These are phyloP conservation scores for Globisporangium abappressorium DNA, from an alignment of 352 stramenopile species.

Conservation along the genomic window DNA sequence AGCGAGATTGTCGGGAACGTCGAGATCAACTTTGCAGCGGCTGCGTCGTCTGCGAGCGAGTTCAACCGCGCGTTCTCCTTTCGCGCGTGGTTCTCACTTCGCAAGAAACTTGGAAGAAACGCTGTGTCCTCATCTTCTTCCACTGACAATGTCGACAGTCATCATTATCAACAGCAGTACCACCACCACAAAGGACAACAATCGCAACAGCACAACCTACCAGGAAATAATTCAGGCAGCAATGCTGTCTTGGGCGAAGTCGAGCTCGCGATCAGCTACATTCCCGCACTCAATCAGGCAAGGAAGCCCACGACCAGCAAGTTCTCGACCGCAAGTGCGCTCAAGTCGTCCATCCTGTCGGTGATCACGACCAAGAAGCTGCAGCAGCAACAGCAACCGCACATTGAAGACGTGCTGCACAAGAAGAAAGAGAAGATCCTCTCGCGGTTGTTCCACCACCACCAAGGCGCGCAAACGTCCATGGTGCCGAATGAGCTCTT, in stretches of 20 bases:
- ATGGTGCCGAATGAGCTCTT: slow-evolving; percentile 48
- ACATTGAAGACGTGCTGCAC: slow-evolving; percentile 12
- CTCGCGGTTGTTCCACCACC: slow-evolving; percentile 44
- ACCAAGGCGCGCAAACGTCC: slow-evolving; percentile 24
- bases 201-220: background rate
- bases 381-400: slow-evolving; percentile 8
- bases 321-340: slow-evolving; percentile 16
- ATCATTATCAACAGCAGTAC: slow-evolving; percentile 8
- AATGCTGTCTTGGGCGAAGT: slow-evolving; percentile 37
- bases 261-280: slow-evolving; percentile 46
- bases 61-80: slow-evolving; percentile 33
- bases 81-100: slow-evolving; percentile 54
- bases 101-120: slow-evolving; percentile 15
- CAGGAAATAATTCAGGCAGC: slow-evolving; percentile 14
- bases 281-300: slow-evolving; percentile 16
- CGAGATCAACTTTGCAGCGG: slow-evolving; percentile 32
- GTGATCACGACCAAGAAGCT: slow-evolving; percentile 39
- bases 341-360: slow-evolving; percentile 53
- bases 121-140: background rate
- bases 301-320: slow-evolving; percentile 9
- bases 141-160: slow-evolving; percentile 8
- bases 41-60: background rate
- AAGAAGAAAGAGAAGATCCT: slow-evolving; percentile 45
- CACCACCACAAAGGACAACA: slow-evolving; percentile 5
- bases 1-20: slow-evolving; percentile 63